Base-by-base conservation (phyloP, 108 stramenopile species). In the Phaeodactylum tricornutum region DNA sequence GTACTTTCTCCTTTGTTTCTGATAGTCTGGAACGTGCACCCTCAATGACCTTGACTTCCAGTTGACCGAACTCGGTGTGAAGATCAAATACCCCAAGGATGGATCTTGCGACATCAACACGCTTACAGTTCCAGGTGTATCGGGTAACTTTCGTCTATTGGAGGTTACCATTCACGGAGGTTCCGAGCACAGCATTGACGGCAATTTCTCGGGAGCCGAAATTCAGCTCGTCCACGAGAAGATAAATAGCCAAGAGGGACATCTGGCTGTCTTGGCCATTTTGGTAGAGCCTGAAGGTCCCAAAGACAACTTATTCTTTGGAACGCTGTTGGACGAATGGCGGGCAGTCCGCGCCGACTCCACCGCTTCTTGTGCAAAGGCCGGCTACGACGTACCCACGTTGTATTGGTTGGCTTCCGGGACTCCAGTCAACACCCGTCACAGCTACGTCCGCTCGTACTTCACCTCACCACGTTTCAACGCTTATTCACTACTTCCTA, bases 221-320 rank as follows among this genome's bases (percentile, higher is more conserved):
- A 21, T 55, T 11, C 53, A 55, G n/a, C 5, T 31, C 12, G 53
- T 55, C 7, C 53, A 55, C 42, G 40, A 6, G 5, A 19, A 51
- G 42, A 9, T 16, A 11, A 40, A 43, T 23, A 39, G 42, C 40
- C n/a, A n/a, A n/a, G n/a, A n/a, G n/a, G 50, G 19, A 6, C 11
- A 8, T n/a, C 42, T 51, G 40, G 9, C 50, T 16, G 24, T 32
- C 29, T 12, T 26, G 29, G 29, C 14, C 7, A 34, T 33, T 22
- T n/a, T 43, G 14, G 12, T 43, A 12, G 12, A 16, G 7, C 15
- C 29, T 11, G 32, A 7, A 8, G 8, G 15, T 9, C 47, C 29
- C n/a, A 7, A 8, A 22, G 47, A 33, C 8, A 16, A 12, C 14
- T 16, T 7, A 8, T 7, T 33, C 17, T 48, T 48, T 32, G 29